These are phyloP conservation scores for Sequoiadendron giganteum DNA, from an alignment of 75 land plant species.

Conservation along the genomic window DNA sequence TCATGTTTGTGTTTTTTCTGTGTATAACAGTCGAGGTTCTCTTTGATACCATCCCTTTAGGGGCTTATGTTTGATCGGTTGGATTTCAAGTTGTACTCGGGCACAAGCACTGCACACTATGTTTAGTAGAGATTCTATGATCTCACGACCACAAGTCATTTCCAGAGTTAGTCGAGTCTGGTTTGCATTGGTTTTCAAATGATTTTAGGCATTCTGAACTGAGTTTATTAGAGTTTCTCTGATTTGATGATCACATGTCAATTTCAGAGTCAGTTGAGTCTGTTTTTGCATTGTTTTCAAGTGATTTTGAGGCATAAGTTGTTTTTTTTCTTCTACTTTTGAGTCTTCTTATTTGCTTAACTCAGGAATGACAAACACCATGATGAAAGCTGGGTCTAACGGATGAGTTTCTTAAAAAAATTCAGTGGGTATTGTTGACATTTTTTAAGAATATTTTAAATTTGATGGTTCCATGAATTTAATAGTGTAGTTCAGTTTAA, in stretches of 20 bases:
- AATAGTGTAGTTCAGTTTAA: too few relatives aligned
- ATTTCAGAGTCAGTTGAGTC: not conserved
- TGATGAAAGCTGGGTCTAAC: constrained; percentile 26
- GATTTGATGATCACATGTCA: not conserved
- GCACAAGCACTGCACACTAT: not conserved
- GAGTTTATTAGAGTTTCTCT: too few relatives aligned
- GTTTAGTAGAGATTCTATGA: too few relatives aligned
- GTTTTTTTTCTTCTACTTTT: not conserved
- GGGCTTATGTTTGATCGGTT: not conserved
- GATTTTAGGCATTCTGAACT: not conserved
- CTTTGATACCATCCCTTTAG: not conserved
- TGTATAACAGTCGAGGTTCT: too few relatives aligned
- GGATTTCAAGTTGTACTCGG: not conserved
- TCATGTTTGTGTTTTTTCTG: not conserved
- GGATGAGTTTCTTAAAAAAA: too few relatives aligned
- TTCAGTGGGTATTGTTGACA: too few relatives aligned
- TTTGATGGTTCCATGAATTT: too few relatives aligned
- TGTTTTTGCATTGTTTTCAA: not conserved
- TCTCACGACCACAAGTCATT: too few relatives aligned
- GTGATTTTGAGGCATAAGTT: not conserved
- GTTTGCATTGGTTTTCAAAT: not conserved
- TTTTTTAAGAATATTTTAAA: too few relatives aligned
- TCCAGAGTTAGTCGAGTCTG: not conserved
- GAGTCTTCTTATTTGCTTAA: not conserved
- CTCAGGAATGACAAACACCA: constrained; percentile 39